Conservation (phyloP, 2,329 filamentous ascomycete species). For the Colletotrichum sp. region DNA sequence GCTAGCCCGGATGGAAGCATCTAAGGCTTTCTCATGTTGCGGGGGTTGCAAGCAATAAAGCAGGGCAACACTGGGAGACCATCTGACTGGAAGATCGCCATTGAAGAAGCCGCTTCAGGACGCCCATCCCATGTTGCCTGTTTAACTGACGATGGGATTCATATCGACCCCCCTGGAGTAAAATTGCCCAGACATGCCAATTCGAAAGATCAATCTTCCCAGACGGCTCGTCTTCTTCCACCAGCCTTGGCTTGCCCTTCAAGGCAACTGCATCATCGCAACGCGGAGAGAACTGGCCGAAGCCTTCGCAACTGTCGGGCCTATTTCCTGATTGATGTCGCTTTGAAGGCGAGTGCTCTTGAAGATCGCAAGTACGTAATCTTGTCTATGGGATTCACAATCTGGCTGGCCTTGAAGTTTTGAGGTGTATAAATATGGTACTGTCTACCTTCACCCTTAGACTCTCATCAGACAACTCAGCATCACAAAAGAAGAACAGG, state of each 20-base stretch:
- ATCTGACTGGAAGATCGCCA: background rate
- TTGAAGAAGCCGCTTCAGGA: background rate
- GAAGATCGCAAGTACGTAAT: background rate
- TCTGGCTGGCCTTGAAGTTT: background rate
- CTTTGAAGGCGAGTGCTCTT: background rate
- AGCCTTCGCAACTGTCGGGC: constrained; percentile 29
- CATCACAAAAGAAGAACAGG: background rate
- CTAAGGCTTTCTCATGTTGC: background rate
- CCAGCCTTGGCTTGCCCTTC: background rate
- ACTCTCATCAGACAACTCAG: background rate
- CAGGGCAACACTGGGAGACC: background rate
- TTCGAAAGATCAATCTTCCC: background rate
- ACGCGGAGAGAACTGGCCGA: constrained; percentile 34
- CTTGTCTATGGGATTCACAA: background rate
- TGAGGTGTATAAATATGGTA: background rate
- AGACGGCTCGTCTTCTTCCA: background rate
- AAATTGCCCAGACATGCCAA: background rate
- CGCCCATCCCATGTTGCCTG: background rate
- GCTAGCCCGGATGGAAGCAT: background rate
- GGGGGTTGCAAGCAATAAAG: background rate
- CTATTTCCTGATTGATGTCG: constrained; percentile 37
- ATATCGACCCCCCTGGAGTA: background rate
- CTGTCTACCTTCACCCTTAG: too few species aligned
- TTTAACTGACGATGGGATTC: background rate
- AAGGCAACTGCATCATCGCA: background rate